Conservation (phyloP, 2,329 filamentous ascomycete species). For the Ciborinia camelliae region DNA sequence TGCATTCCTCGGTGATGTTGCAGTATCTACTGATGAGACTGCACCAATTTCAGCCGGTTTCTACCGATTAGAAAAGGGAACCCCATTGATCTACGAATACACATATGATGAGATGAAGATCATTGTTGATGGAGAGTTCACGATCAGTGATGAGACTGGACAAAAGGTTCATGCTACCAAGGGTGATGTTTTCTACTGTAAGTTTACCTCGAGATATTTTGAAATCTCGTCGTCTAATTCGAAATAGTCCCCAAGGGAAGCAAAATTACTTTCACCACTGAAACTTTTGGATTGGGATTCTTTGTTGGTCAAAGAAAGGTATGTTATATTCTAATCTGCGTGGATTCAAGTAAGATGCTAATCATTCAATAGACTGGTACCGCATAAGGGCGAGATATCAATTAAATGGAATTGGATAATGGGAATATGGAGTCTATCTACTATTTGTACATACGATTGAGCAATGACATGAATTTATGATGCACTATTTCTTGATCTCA, state of each 20-base stretch:
- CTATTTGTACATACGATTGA: slow-evolving; percentile 1
- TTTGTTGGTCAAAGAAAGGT: slow-evolving; percentile 39
- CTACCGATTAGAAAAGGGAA: slow-evolving; percentile 60
- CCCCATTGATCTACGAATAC: slow-evolving; percentile 60
- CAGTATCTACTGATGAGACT: slow-evolving; percentile 46
- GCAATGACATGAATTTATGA: slow-evolving; percentile 9
- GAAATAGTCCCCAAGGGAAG: slow-evolving; percentile 37
- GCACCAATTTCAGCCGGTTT: slow-evolving; percentile 57
- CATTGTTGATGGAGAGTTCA: slow-evolving; percentile 59
- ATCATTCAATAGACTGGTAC: slow-evolving; percentile 8
- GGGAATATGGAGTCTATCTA: slow-evolving; percentile 4
- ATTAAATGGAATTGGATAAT: background rate
- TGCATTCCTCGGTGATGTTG: slow-evolving; percentile 57
- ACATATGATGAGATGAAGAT: slow-evolving; percentile 68
- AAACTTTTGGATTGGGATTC: slow-evolving; percentile 37
- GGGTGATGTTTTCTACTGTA: slow-evolving; percentile 60
- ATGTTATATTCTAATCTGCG: slow-evolving; percentile 2
- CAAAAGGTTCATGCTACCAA: slow-evolving; percentile 52
- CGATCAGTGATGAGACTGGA: slow-evolving; percentile 58
- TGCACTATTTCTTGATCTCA: background rate
- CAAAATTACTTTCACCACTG: slow-evolving; percentile 38
- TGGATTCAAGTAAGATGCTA: background rate
- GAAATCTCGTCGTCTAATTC: slow-evolving; percentile 16
- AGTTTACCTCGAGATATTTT: slow-evolving; percentile 18
- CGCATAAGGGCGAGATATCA: slow-evolving; percentile 2